Evolutionary conservation across 768 basidiomycete genomes (phyloP).

Genomic region (Boletus huronensis): DNA sequence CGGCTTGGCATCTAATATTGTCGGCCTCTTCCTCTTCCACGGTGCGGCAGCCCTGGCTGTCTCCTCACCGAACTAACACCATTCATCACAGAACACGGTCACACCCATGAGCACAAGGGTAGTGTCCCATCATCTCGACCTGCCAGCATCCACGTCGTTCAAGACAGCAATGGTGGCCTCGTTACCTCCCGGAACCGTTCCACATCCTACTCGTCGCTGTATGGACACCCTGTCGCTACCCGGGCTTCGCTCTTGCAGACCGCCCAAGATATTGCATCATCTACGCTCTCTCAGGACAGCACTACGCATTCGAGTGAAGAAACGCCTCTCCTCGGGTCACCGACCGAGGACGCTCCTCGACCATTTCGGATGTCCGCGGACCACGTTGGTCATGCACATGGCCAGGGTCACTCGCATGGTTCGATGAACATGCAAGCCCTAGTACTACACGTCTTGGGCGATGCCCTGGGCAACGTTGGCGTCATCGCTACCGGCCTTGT

Average conservation of each 20-base stretch:
- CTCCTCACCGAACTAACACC: constrained; percentile 7
- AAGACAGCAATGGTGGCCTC: constrained; percentile 14
- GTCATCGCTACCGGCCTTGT: constrained; percentile 94
- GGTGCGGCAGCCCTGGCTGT: constrained; percentile 45
- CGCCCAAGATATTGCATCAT: constrained; percentile 72
- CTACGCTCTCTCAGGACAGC: constrained; percentile 11
- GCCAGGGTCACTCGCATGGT: constrained; percentile 45
- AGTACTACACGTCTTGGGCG: constrained; percentile 90
- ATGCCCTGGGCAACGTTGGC: constrained; percentile 96
- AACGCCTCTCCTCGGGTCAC: constrained; percentile 41
- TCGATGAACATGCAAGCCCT: constrained; percentile 99
- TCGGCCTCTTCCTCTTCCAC: constrained; percentile 93
- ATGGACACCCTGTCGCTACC: constrained; percentile 70
- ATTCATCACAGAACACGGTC: constrained; percentile 56
- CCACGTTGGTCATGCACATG: constrained; percentile 9
- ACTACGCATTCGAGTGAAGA: constrained; percentile 33
- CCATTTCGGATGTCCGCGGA: constrained; percentile 16
- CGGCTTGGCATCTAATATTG: constrained; percentile 86
- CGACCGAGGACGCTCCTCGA: not conserved
- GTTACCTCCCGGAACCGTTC: constrained; percentile 34
- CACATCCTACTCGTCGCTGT: constrained; percentile 57
- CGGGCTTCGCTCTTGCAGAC: constrained; percentile 74
- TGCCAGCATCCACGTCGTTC: constrained; percentile 34
- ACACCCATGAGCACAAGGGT: constrained; percentile 46
- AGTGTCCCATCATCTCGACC: constrained; percentile 38